Conservation (phyloP, 306 rosid genomes). For the Hippophae tibetana region DNA sequence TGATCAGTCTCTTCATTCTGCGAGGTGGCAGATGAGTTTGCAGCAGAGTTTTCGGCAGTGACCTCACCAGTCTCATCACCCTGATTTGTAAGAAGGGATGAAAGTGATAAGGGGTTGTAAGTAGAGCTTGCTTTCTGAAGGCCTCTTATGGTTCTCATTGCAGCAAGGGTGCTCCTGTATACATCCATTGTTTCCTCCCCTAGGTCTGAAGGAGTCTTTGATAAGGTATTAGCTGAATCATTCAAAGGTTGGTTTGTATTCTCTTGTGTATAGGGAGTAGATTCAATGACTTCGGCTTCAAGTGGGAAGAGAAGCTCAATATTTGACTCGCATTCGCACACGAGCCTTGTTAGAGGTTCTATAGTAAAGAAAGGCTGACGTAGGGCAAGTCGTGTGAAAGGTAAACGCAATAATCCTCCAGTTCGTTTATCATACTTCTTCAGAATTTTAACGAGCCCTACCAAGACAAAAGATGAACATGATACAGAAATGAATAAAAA, state of each 20-base stretch:
- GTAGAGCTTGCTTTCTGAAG: constrained; percentile 88
- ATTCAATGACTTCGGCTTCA: constrained; percentile 77
- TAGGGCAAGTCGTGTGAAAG: constrained; percentile 74
- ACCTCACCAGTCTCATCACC: constrained; percentile 67
- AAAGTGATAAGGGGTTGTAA: constrained; percentile 66
- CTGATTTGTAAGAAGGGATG: constrained; percentile 48
- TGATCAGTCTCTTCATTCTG: constrained; percentile 30
- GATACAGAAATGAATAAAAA: constrained; percentile 11
- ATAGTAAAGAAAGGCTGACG: constrained; percentile 80
- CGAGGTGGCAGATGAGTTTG: constrained; percentile 45
- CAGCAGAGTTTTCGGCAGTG: constrained; percentile 74
- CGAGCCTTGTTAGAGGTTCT: constrained; percentile 71
- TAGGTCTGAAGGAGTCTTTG: constrained; percentile 41
- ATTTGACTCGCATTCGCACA: constrained; percentile 75
- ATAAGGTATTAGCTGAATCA: constrained; percentile 11
- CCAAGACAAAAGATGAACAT: constrained; percentile 23
- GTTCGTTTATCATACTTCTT: constrained; percentile 96
- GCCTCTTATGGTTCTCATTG: constrained; percentile 71
- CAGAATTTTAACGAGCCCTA: constrained; percentile 80
- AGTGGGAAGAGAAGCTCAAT: constrained; percentile 88
- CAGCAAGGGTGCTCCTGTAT: constrained; percentile 80
- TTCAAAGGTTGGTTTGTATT: constrained; percentile 21
- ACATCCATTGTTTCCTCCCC: constrained; percentile 58
- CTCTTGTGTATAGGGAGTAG: constrained; percentile 27
- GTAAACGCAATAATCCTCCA: constrained; percentile 63